Evolutionary conservation across 352 stramenopile genomes (phyloP).

Genomic region (Phytophthora pisi): DNA sequence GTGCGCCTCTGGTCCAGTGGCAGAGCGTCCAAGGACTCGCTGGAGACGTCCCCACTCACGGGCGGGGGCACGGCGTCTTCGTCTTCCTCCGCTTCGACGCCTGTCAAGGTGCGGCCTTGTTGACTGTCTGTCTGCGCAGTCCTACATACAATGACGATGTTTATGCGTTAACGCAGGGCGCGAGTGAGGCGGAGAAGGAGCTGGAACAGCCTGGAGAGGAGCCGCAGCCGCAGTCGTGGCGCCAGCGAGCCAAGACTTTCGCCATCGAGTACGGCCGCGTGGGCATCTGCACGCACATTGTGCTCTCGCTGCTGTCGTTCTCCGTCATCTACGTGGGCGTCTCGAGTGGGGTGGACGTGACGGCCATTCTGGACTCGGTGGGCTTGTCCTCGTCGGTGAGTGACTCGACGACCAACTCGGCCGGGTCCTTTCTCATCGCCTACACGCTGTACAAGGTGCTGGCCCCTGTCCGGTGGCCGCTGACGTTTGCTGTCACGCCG

Average conservation of each 20-base stretch:
- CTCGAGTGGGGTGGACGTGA: constrained; percentile 74
- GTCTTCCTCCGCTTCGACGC: constrained; percentile 16
- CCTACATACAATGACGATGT: neutral
- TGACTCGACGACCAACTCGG: constrained; percentile 60
- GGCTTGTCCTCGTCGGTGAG: constrained; percentile 49
- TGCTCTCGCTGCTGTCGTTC: constrained; percentile 77
- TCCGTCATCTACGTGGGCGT: constrained; percentile 78
- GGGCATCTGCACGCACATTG: constrained; percentile 75
- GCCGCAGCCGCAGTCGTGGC: constrained; percentile 47
- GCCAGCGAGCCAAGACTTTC: constrained; percentile 79
- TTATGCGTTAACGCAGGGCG: neutral
- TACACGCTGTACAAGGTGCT: constrained; percentile 87
- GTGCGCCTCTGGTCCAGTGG: constrained; percentile 45
- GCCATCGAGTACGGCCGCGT: constrained; percentile 83
- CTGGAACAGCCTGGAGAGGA: constrained; percentile 19
- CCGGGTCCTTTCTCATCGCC: constrained; percentile 77
- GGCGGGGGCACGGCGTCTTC: constrained; percentile 14
- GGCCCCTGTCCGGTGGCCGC: constrained; percentile 75
- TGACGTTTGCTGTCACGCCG: constrained; percentile 82
- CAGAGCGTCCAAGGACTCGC: constrained; percentile 28
- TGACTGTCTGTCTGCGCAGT: neutral
- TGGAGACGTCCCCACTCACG: constrained; percentile 50
- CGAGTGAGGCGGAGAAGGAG: constrained; percentile 27
- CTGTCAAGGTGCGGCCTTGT: constrained; percentile 22
- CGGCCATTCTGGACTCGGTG: constrained; percentile 49